Evolutionary conservation across 495 filamentous ascomycete species (phyloP).

Genomic region (Haplographium delicatum): DNA sequence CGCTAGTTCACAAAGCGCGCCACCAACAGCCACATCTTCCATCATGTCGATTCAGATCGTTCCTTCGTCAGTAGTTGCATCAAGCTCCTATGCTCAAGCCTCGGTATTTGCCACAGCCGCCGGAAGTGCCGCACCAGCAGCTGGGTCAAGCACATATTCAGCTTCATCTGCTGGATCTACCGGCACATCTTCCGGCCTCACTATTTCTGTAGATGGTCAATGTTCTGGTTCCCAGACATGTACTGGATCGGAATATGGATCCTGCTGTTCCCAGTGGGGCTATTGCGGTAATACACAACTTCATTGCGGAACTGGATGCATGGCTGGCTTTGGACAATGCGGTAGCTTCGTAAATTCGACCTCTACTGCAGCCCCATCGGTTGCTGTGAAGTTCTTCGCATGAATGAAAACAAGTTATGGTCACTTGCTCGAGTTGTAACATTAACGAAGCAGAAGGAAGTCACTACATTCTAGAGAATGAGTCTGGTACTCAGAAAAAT

Average conservation of each 20-base stretch:
- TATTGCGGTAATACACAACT: constrained; percentile 9
- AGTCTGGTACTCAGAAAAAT: no score
- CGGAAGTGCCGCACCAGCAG: not conserved
- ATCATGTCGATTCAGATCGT: not conserved
- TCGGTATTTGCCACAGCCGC: not conserved
- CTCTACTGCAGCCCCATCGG: not conserved
- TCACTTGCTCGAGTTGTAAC: no score
- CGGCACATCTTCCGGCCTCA: not conserved
- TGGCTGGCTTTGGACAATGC: constrained; percentile 12
- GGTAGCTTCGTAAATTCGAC: not conserved
- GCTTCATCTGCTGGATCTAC: not conserved
- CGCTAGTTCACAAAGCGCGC: not conserved
- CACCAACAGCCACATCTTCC: constrained; percentile 1
- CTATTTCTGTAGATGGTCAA: not conserved
- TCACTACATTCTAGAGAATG: no score
- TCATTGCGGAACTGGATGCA: constrained; percentile 16
- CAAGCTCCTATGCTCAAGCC: not conserved
- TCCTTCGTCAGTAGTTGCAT: not conserved
- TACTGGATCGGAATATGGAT: not conserved
- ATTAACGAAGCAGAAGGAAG: no score
- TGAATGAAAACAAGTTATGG: no score
- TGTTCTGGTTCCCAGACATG: constrained; percentile 7
- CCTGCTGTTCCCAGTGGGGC: constrained; percentile 10
- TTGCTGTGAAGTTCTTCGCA: no score
- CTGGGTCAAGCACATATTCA: not conserved